Evolutionary conservation across 2,329 filamentous ascomycete genomes (phyloP), one percentile per base, ranked within the genome.

Genomic region (Cercospora sesami): DNA sequence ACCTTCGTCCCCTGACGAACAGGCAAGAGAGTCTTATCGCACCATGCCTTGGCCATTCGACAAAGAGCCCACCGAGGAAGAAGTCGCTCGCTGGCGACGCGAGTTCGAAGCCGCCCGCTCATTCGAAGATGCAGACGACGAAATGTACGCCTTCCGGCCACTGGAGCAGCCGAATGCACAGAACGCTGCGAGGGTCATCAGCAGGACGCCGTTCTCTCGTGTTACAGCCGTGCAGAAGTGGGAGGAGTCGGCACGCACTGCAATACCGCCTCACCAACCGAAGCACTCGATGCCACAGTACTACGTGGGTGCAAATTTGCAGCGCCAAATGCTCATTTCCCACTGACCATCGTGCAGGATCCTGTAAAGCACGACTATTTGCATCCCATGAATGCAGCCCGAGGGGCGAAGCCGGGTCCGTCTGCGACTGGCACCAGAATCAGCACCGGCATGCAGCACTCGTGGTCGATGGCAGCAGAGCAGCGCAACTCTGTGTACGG

Each of bases 81-180:
- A 68, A 28, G 33, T 64, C 18, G 66, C 55, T n/a, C 28, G 57
- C 14, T 60, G 53, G 61, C 66, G 66, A n/a, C 45, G 57, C 53
- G 61, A 64, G 16, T 65, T 68, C 62, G 66, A 68, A 64, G 66
- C 66, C 23, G 66, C 66, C 21, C 66, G 66, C 55, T 53, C 39
- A 4, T 68, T 68, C 62, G 66, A 68, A 28, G 66, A 68, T 31
- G 51, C 45, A 30, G 66, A 68, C 36, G 63, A 65, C 39, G 26
- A n/a, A 10, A 26, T 16, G 48, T 64, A 64, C 16, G 45, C 61
- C 10, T 64, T 64, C 48, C n/a, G 33, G 6, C 61, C 48, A 14
- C 45, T 57, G 12, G 48, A 55, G n/a, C 26, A 39, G 31, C 23
- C 28, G 6, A 23, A 16, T 12, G 18, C 48, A 28, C 45, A 31